Percentiles rank a stretch among this genome's conserved stretches.
Evolutionary conservation across 139 green algal species (phyloP).

Genomic region (Medakamo hakoo): DNA sequence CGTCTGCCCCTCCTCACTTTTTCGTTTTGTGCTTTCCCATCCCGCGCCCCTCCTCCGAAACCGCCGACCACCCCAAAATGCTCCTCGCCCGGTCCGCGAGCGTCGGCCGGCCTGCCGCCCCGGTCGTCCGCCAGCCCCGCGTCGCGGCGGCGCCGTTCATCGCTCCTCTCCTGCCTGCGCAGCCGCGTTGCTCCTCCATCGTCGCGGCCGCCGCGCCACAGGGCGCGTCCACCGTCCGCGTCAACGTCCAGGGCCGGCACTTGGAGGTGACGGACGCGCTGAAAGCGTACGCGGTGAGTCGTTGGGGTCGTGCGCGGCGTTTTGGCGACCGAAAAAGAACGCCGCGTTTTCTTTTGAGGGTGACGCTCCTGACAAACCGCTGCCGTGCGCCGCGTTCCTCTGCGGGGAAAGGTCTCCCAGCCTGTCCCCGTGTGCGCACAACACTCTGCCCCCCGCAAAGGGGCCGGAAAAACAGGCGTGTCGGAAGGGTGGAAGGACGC

Average conservation of each 20-base stretch:
- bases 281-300: slow-evolving; percentile 16
- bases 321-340: background rate
- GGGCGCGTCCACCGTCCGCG: slow-evolving; percentile 9
- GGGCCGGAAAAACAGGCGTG: no score
- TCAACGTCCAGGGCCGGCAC: slow-evolving; percentile 32
- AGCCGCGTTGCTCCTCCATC: background rate
- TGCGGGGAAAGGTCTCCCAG: background rate
- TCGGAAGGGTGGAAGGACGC: no score
- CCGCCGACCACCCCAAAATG: background rate
- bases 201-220: no score
- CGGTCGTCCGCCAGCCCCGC: no score
- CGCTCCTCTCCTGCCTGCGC: background rate
- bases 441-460: no score
- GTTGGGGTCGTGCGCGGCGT: slow-evolving; percentile 2
- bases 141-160: background rate
- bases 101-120: background rate
- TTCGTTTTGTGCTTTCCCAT: background rate
- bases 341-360: background rate
- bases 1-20: no score
- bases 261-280: slow-evolving; percentile 41
- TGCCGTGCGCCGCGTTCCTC: background rate
- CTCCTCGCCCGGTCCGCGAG: background rate
- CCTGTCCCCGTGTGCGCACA: background rate
- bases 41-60: background rate
- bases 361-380: no score